Conservation (phyloP, 2,329 filamentous ascomycete genomes). For the Ophiostoma populinum region DNA sequence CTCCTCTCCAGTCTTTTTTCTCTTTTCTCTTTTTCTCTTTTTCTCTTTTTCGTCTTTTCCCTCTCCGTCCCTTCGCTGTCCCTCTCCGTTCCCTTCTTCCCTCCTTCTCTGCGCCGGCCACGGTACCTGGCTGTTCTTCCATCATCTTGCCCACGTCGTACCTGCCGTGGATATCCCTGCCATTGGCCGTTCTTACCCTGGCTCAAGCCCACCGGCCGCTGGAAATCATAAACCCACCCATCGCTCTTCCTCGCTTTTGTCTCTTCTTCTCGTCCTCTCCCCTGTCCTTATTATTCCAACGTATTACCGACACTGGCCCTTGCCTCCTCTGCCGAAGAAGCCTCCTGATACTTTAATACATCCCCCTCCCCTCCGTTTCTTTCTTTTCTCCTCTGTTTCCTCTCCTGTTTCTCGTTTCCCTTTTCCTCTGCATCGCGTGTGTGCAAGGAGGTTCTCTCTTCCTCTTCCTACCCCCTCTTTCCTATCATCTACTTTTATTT, state of each 20-base stretch:
- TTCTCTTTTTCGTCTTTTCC: constrained; percentile 23
- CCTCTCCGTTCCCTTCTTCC: constrained; percentile 9
- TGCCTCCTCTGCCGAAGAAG: too few relatives aligned
- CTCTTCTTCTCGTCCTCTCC: background rate
- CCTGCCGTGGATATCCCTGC: constrained; percentile 4
- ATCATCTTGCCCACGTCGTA: too few relatives aligned
- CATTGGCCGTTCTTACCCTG: background rate
- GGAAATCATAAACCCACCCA: too few relatives aligned
- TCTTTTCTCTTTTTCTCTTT: constrained; percentile 19
- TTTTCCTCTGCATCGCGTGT: constrained; percentile 17
- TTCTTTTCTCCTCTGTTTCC: constrained; percentile 22
- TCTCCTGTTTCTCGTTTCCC: constrained; percentile 13
- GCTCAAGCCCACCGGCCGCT: constrained; percentile 1
- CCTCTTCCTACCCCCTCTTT: constrained; percentile 3
- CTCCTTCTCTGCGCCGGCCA: too few relatives aligned
- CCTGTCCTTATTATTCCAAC: background rate
- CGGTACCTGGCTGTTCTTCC: too few relatives aligned
- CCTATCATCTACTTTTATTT: too few relatives aligned
- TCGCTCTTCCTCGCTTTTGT: background rate
- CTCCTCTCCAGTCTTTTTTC: background rate
- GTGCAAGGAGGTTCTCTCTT: constrained; percentile 2
- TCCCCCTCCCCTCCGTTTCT: constrained; percentile 19
- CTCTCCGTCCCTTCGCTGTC: constrained; percentile 17
- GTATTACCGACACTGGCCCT: too few relatives aligned
- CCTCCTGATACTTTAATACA: constrained; percentile 3